Conservation (phyloP, 2,329 filamentous ascomycete genomes). For the Epichloe baconii region DNA sequence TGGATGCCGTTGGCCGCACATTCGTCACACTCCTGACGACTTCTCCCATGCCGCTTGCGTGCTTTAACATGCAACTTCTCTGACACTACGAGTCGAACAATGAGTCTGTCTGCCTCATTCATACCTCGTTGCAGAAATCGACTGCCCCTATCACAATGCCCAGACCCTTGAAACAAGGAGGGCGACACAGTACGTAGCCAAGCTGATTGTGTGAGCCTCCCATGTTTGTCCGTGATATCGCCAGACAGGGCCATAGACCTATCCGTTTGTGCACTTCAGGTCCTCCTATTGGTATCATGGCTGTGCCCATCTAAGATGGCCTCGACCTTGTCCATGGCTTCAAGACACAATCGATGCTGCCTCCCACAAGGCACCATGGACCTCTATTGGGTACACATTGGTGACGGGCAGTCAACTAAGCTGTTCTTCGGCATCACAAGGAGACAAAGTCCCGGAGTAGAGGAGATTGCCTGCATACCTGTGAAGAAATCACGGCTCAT, state of each 20-base stretch:
- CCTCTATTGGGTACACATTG: neutral
- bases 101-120: neutral
- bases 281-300: neutral
- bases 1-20: neutral
- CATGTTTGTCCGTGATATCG: neutral
- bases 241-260: neutral
- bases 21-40: constrained; percentile 1
- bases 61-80: neutral
- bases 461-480: neutral
- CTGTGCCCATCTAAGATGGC: neutral
- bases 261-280: neutral
- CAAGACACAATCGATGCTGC: neutral
- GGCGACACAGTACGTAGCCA: neutral
- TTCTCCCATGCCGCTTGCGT: neutral
- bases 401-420: neutral
- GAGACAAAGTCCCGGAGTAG: neutral
- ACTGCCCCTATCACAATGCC: neutral
- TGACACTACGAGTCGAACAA: neutral
- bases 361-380: neutral
- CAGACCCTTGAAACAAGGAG: neutral
- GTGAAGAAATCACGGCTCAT: neutral
- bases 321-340: neutral
- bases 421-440: neutral
- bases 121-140: neutral
- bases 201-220: constrained; percentile 1